Conservation (phyloP, 495 filamentous ascomycete species). For the Daldinia caldariorum region DNA sequence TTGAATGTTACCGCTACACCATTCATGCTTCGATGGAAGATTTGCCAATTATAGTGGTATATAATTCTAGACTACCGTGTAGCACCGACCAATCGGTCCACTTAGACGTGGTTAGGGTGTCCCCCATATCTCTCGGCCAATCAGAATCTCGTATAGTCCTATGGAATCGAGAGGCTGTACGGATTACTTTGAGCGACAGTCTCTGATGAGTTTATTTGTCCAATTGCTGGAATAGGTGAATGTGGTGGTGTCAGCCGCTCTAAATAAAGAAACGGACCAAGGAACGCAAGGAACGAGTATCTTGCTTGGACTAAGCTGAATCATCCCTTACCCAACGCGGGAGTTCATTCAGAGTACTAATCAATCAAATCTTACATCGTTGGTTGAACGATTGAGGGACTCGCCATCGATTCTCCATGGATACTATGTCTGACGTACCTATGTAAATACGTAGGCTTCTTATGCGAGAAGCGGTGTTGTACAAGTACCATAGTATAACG, state of each 20-base stretch:
- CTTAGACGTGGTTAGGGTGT: background rate
- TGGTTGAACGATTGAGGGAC: too few relatives aligned
- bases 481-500: too few relatives aligned
- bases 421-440: too few relatives aligned
- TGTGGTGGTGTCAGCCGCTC: background rate
- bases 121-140: background rate
- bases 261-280: background rate
- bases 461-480: too few relatives aligned
- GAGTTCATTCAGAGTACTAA: background rate
- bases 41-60: background rate
- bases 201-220: background rate
- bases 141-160: background rate
- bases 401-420: too few relatives aligned
- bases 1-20: constrained; percentile 23
- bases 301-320: background rate
- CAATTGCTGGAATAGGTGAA: background rate
- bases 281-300: background rate
- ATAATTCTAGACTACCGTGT: background rate
- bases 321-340: background rate
- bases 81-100: background rate
- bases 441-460: too few relatives aligned
- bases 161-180: too few relatives aligned
- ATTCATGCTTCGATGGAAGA: constrained; percentile 12
- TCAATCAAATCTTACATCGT: too few relatives aligned
- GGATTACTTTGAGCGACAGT: background rate